A percentile compares a stretch with the other conserved stretches of the same genome.
Evolutionary conservation across 1,284 basidiomycete genomes (phyloP).

Genomic region (Austropuccinia psidii): DNA sequence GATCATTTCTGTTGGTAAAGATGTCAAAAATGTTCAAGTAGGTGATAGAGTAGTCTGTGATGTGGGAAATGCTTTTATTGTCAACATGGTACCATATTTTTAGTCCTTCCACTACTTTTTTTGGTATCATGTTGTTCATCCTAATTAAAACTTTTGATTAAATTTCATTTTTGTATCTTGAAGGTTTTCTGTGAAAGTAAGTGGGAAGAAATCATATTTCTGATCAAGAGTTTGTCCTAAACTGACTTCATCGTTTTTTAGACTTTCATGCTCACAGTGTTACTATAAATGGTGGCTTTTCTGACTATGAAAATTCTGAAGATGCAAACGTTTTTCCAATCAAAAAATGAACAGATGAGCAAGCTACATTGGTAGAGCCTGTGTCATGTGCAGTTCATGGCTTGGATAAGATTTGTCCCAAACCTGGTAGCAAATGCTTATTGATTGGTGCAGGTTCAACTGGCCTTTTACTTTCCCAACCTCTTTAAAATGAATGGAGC

Average conservation of each 20-base stretch:
- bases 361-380: constrained; percentile 69
- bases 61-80: constrained; percentile 75
- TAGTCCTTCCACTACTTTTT: background rate
- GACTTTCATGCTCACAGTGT: constrained; percentile 69
- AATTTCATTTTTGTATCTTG: no score
- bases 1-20: constrained; percentile 61
- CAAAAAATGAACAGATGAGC: constrained; percentile 70
- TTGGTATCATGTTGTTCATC: background rate
- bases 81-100: constrained; percentile 58
- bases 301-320: constrained; percentile 57
- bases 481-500: constrained; percentile 76
- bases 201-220: background rate
- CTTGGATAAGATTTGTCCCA: constrained; percentile 67
- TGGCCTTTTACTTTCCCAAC: constrained; percentile 73
- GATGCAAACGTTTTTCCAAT: constrained; percentile 70
- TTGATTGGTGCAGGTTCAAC: constrained; percentile 66
- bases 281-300: constrained; percentile 70
- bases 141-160: background rate
- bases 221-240: background rate
- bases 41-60: constrained; percentile 74
- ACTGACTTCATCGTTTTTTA: constrained; percentile 53
- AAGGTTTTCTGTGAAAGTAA: background rate
- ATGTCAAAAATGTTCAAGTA: constrained; percentile 60
- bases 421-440: constrained; percentile 68
- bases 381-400: constrained; percentile 81